phyloP scores from a whole-genome alignment of 2,329 filamentous ascomycete genomes.

The Corniculantispora saksenae region DNA sequence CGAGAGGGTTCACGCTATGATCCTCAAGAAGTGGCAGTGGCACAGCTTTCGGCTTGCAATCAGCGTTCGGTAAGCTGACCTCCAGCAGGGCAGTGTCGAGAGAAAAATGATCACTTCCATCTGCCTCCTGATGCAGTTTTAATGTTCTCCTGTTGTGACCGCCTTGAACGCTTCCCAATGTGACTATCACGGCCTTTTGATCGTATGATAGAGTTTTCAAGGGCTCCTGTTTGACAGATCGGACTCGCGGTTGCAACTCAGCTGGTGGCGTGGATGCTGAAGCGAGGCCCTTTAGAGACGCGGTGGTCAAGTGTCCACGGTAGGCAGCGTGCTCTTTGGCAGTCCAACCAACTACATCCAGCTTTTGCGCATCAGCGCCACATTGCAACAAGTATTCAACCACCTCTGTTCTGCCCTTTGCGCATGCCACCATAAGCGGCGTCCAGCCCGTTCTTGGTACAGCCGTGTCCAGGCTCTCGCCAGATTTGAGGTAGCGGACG shows the following conservation, averaged over 20 bases:
- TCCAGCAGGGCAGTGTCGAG: slow-evolving; percentile 10
- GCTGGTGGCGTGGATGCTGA: background rate
- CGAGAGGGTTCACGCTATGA: slow-evolving; percentile 24
- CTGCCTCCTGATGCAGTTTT: background rate
- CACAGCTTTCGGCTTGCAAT: slow-evolving; percentile 17
- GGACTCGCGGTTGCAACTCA: background rate
- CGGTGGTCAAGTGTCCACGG: slow-evolving; percentile 34
- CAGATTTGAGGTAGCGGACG: slow-evolving; percentile 16
- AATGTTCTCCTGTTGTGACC: slow-evolving; percentile 16
- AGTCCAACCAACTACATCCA: slow-evolving; percentile 32
- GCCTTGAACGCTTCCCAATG: slow-evolving; percentile 22
- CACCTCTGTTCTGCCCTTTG: slow-evolving; percentile 28
- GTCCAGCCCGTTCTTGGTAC: slow-evolving; percentile 34
- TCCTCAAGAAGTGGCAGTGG: slow-evolving; percentile 30
- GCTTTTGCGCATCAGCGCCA: slow-evolving; percentile 22
- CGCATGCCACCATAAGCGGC: slow-evolving; percentile 34
- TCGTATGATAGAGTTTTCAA: background rate
- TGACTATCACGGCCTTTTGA: slow-evolving; percentile 19
- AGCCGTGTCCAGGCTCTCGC: slow-evolving; percentile 22
- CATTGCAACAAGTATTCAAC: slow-evolving; percentile 30
- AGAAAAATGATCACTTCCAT: too few species aligned
- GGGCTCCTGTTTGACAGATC: background rate
- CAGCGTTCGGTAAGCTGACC: slow-evolving; percentile 16
- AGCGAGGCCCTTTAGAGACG: slow-evolving; percentile 20
- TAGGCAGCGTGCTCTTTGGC: slow-evolving; percentile 37